Base-by-base conservation (phyloP, 2,329 filamentous ascomycete species). In the Fusarium albosuccineum region DNA sequence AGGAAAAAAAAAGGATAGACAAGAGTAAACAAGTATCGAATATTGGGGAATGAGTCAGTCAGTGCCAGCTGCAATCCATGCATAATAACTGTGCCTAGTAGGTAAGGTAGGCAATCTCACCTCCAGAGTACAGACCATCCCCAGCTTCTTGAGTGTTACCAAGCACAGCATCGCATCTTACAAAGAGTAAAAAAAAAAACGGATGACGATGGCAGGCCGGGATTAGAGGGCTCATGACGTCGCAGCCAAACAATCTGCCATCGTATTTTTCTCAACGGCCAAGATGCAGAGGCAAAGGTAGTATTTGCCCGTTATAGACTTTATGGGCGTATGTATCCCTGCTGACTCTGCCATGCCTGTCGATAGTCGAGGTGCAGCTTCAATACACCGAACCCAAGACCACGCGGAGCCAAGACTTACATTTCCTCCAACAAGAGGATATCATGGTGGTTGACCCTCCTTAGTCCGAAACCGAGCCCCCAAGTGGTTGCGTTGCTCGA, bases 131-230 rank as follows among this genome's bases (percentile, higher is more conserved):
- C 22, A 22, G 22, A 22, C 22, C 22, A 22, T 22, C 29, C 44
- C 29, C 10, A 33, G 27, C 10, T 22, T 55, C 27, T 13, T 41
- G 14, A 50, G 64, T 67, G 45, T 36, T 11, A 51, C 49, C 44
- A 34, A 50, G 29, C 33, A 67, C 39, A 40, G 37, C 40, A 55
- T 29, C n/a, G n/a, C 11, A 44, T 50, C 37, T 22, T 11, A 27
- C 9, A 22, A 22, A 22, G 22, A 22, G 22, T 34, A 29, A 53
- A 37, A n/a, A 9, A 22, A 16, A 54, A 55, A 69, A 60, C 54
- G 46, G 41, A 69, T 69, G 66, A 69, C 66, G 66, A 37, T 64
- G 55, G 48, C 51, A 69, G 41, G 50, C 45, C 54, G 29, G 49
- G 60, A 52, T 55, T 9, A 37, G 13, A 36, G 7, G 46, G 59